A percentile compares a stretch with the other conserved stretches of the same genome.
phyloP scores from a whole-genome alignment of 371 early-diverging fungal genomes.

The Mucor ambiguus region DNA sequence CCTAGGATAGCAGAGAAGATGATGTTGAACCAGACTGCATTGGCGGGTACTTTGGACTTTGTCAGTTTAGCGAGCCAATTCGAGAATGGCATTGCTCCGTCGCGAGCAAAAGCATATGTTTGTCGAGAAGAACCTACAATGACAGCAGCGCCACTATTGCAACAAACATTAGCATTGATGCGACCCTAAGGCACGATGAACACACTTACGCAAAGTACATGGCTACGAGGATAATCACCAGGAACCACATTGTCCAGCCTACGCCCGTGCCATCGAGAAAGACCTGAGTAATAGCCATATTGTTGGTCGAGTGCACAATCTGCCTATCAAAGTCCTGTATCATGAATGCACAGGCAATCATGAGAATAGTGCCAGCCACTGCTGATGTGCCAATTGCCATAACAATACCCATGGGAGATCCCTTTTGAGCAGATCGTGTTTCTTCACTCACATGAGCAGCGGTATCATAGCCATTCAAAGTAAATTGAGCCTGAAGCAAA shows the following conservation, averaged over 20 bases:
- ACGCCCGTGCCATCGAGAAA: constrained; percentile 51
- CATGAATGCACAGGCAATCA: constrained; percentile 58
- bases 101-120: constrained; percentile 69
- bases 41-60: constrained; percentile 39
- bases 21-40: constrained; percentile 58
- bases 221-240: constrained; percentile 55
- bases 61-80: constrained; percentile 37
- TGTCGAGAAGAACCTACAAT: constrained; percentile 60
- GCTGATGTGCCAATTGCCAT: constrained; percentile 46
- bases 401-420: constrained; percentile 60
- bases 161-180: not conserved
- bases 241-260: constrained; percentile 44
- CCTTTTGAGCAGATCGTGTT: constrained; percentile 54
- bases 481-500: constrained; percentile 48
- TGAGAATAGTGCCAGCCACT: constrained; percentile 57
- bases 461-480: constrained; percentile 65
- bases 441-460: constrained; percentile 75
- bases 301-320: constrained; percentile 46
- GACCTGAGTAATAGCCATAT: constrained; percentile 47
- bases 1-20: constrained; percentile 44
- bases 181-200: not conserved
- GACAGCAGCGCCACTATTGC: constrained; percentile 44
- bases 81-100: constrained; percentile 55
- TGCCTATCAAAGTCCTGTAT: constrained; percentile 59
- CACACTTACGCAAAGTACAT: constrained; percentile 50